Percentiles rank a stretch among this genome's conserved stretches.
phyloP scores from a whole-genome alignment of 345 rosid genomes.

The Eucalyptus decipiens region DNA sequence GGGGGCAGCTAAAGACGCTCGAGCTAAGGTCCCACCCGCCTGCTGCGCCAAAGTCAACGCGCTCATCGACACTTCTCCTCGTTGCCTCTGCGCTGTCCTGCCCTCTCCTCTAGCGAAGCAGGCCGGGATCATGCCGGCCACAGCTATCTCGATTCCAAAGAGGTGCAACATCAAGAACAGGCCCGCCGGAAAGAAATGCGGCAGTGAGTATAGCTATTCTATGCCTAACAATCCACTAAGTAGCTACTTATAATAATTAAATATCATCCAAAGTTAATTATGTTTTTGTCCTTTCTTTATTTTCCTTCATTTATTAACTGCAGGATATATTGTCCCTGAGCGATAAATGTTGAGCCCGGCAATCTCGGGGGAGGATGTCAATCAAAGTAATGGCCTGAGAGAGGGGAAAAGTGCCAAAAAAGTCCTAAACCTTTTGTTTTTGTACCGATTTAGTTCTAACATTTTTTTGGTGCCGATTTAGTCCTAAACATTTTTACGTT shows the following conservation, averaged over 20 bases:
- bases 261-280: background rate
- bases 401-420: too few species aligned
- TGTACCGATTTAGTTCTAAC: too few species aligned
- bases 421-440: too few species aligned
- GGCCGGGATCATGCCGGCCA: slow-evolving; percentile 58
- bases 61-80: slow-evolving; percentile 46
- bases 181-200: slow-evolving; percentile 63
- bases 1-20: slow-evolving; percentile 34
- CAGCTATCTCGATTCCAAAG: slow-evolving; percentile 65
- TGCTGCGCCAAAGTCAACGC: slow-evolving; percentile 61
- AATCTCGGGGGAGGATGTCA: background rate
- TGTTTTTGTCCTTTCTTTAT: background rate
- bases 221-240: background rate
- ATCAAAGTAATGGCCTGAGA: background rate
- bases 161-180: slow-evolving; percentile 69
- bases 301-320: background rate
- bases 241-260: background rate
- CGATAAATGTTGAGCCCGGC: background rate
- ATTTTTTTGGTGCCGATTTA: too few species aligned
- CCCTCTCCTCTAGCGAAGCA: slow-evolving; percentile 68
- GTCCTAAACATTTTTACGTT: too few species aligned
- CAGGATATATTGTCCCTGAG: background rate
- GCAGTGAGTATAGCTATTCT: slow-evolving; percentile 17
- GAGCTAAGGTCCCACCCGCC: slow-evolving; percentile 33
- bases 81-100: slow-evolving; percentile 57